A percentile compares a stretch with the other conserved stretches of the same genome.
These are phyloP conservation scores for Lophiotrema nucula DNA, from an alignment of 495 filamentous ascomycete genomes.

Conservation along the genomic window DNA sequence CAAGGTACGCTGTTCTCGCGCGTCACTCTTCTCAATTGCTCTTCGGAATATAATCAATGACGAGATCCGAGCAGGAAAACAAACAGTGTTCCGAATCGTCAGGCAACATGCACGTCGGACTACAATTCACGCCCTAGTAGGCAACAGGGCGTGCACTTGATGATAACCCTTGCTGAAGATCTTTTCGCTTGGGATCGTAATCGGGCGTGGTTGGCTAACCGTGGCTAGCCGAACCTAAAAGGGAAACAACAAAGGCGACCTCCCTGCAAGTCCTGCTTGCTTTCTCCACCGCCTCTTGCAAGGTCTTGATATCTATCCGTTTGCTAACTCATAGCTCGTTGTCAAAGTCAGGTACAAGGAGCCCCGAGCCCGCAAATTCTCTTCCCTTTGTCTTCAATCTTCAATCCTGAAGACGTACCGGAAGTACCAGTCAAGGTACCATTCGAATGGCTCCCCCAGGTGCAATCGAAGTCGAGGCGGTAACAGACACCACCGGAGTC, in stretches of 20 bases:
- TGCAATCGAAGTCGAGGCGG: conserved; percentile 29
- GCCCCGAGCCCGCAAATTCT: background rate
- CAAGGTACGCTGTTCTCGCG: no score
- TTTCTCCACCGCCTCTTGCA: background rate
- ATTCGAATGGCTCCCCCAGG: conserved; percentile 24
- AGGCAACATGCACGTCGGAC: no score
- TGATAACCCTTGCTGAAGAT: no score
- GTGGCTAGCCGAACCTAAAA: conserved; percentile 17
- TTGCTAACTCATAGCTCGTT: background rate
- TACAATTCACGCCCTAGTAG: no score
- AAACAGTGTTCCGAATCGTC: no score
- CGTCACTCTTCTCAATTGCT: background rate
- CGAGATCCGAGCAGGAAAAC: no score
- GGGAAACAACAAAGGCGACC: conserved; percentile 1
- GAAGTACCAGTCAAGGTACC: background rate
- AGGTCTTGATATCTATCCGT: no score
- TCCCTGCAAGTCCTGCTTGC: background rate
- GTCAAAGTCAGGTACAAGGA: no score
- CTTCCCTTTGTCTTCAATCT: background rate
- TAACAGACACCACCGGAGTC: conserved; percentile 29
- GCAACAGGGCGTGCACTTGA: no score
- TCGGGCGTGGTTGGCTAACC: conserved; percentile 12
- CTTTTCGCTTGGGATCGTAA: no score
- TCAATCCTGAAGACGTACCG: no score
- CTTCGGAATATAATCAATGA: no score